Conservation (phyloP, 2,329 filamentous ascomycete genomes). For the Tolypocladium paradoxum region DNA sequence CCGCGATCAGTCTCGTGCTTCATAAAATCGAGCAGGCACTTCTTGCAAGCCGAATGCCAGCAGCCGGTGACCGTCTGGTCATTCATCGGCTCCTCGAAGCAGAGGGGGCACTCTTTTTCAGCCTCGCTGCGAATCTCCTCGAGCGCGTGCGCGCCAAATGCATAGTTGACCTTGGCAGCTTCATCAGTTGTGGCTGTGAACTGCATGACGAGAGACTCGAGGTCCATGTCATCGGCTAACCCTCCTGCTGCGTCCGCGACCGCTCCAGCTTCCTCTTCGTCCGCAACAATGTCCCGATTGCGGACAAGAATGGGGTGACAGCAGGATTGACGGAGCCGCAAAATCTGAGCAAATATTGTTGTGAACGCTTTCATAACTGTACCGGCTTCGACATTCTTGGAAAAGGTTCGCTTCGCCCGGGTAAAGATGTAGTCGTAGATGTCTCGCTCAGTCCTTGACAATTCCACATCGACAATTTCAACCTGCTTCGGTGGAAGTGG, state of each 20-base stretch:
- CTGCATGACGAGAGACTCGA: slow-evolving; percentile 71
- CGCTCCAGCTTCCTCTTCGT: slow-evolving; percentile 70
- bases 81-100: slow-evolving; percentile 89
- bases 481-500: slow-evolving; percentile 70
- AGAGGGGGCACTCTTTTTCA: slow-evolving; percentile 85
- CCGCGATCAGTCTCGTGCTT: slow-evolving; percentile 72
- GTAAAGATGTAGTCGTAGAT: slow-evolving; percentile 88
- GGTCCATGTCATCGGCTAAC: slow-evolving; percentile 90
- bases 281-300: slow-evolving; percentile 72
- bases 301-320: slow-evolving; percentile 87
- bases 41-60: slow-evolving; percentile 95
- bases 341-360: slow-evolving; percentile 92
- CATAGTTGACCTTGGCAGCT: slow-evolving; percentile 46
- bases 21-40: slow-evolving; percentile 84
- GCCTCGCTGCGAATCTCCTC: slow-evolving; percentile 86
- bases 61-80: slow-evolving; percentile 91
- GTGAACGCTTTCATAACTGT: slow-evolving; percentile 93
- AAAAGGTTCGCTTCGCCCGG: slow-evolving; percentile 73
- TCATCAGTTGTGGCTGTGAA: slow-evolving; percentile 64
- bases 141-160: slow-evolving; percentile 76
- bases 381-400: slow-evolving; percentile 77
- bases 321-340: slow-evolving; percentile 85
- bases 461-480: slow-evolving; percentile 77
- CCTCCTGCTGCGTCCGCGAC: slow-evolving; percentile 71
- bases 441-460: slow-evolving; percentile 74